Evolutionary conservation across 2,329 filamentous ascomycete genomes (phyloP).

Genomic region (Parascedosporium putredinis): DNA sequence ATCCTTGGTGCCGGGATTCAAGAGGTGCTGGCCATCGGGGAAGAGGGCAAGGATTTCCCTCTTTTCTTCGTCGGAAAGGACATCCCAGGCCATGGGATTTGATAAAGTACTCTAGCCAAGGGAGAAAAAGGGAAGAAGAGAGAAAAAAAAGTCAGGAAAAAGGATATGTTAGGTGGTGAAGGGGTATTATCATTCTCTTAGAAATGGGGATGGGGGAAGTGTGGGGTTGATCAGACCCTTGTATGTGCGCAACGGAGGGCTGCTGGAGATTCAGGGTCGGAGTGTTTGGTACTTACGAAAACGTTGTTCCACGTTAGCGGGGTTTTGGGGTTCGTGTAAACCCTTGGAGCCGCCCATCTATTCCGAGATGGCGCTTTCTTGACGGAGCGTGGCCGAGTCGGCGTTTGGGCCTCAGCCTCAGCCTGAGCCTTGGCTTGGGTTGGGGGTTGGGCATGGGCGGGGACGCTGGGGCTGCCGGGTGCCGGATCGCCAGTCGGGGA

Average conservation of each 20-base stretch:
- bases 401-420: background rate
- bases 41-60: conserved; percentile 27
- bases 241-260: too few species aligned
- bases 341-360: background rate
- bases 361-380: background rate
- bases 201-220: too few species aligned
- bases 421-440: background rate
- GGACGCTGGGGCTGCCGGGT: too few species aligned
- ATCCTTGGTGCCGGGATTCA: conserved; percentile 22
- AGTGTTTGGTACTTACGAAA: background rate
- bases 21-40: conserved; percentile 26
- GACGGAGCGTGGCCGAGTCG: background rate
- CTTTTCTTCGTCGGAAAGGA: conserved; percentile 22
- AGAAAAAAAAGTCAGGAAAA: too few species aligned
- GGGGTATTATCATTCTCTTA: too few species aligned
- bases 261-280: background rate
- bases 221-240: too few species aligned
- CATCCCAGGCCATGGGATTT: conserved; percentile 27
- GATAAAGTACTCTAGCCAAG: conserved; percentile 25
- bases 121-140: too few species aligned
- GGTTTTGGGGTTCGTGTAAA: background rate
- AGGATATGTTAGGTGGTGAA: too few species aligned
- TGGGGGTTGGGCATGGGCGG: background rate
- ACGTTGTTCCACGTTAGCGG: background rate
- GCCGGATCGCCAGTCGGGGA: too few species aligned